A percentile compares a stretch with the other conserved stretches of the same genome.
These are phyloP conservation scores for Klebsormidium nitens DNA, from an alignment of 139 green algal genomes.

Conservation along the genomic window DNA sequence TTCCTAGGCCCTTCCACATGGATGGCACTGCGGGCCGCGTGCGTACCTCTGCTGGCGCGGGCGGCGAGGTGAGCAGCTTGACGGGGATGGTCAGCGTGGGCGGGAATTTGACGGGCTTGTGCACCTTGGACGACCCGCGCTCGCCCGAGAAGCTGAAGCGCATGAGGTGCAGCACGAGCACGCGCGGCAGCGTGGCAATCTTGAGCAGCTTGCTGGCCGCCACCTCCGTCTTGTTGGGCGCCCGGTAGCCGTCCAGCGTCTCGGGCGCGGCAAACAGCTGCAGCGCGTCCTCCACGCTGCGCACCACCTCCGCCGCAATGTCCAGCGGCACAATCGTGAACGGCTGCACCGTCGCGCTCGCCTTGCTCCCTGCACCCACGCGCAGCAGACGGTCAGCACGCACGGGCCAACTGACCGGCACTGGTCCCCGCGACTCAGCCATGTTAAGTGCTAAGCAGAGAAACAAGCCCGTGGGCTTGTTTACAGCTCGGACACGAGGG, in stretches of 20 bases:
- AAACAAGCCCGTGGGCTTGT: no score
- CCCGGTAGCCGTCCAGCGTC: slow-evolving; percentile 28
- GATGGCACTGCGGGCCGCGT: no score
- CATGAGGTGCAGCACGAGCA: slow-evolving; percentile 42
- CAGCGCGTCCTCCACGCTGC: slow-evolving; percentile 30
- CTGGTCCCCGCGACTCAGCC: no score
- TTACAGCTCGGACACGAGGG: no score
- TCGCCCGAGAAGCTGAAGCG: slow-evolving; percentile 18
- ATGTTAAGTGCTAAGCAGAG: no score
- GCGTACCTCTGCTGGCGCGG: not conserved
- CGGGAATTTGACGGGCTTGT: slow-evolving; percentile 27
- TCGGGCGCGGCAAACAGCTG: slow-evolving; percentile 19
- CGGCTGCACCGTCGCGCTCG: slow-evolving; percentile 39
- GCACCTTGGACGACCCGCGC: slow-evolving; percentile 22
- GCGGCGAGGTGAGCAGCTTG: slow-evolving; percentile 22
- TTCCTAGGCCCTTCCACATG: no score
- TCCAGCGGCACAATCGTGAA: slow-evolving; percentile 42
- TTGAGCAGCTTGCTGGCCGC: slow-evolving; percentile 21
- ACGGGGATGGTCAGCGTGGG: slow-evolving; percentile 20
- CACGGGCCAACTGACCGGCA: no score
- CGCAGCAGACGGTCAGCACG: no score
- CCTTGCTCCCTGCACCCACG: slow-evolving; percentile 35
- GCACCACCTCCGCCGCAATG: slow-evolving; percentile 28
- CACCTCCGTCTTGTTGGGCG: slow-evolving; percentile 2
- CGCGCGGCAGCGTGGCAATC: slow-evolving; percentile 17